phyloP scores from a whole-genome alignment of 257 asterid genomes.

The Solanum clarkiae region DNA sequence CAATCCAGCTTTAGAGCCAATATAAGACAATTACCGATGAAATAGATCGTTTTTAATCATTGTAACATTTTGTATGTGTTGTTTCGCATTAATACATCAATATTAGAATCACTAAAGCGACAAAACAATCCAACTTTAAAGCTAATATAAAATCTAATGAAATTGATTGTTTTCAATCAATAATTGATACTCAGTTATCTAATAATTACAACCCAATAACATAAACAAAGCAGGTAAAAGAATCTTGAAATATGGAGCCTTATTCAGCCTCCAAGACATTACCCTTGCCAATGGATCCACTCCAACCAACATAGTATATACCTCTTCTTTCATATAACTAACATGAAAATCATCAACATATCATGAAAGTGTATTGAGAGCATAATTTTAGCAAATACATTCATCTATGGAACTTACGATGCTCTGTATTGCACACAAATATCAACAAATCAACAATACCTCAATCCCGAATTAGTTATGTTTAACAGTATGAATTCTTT shows the following conservation, averaged over 20 bases:
- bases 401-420: background rate
- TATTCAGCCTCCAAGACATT: background rate
- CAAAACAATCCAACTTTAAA: background rate
- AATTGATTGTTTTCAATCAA: background rate
- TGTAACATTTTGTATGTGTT: background rate
- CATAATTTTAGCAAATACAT: background rate
- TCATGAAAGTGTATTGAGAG: background rate
- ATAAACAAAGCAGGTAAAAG: background rate
- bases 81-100: background rate
- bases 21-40: background rate
- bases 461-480: background rate
- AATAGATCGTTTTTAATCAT: background rate
- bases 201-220: background rate
- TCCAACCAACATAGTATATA: background rate
- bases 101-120: background rate
- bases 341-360: background rate
- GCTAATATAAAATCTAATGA: background rate
- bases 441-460: background rate
- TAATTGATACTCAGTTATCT: background rate
- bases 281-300: background rate
- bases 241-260: background rate
- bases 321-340: background rate
- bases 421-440: background rate
- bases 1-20: background rate
- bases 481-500: background rate